Evolutionary conservation across 257 asterid genomes (phyloP).

Genomic region (Henckelia pumila): DNA sequence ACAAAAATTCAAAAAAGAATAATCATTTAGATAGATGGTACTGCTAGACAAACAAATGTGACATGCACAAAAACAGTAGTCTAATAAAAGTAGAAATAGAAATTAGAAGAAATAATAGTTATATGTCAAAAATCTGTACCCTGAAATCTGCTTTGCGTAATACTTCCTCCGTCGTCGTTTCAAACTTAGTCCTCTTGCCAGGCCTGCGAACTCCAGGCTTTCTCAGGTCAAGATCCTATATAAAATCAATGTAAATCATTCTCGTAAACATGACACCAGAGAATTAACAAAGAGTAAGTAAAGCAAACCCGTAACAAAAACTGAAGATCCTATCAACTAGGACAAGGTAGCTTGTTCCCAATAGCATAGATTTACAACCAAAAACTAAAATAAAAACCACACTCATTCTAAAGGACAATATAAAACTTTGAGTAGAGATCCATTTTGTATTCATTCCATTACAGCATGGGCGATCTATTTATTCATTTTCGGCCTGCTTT

Average conservation of each 20-base stretch:
- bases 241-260: constrained; percentile 21
- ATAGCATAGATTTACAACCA: constrained; percentile 16
- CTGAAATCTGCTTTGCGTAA: constrained; percentile 88
- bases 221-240: constrained; percentile 82
- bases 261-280: constrained; percentile 21
- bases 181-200: constrained; percentile 53
- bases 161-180: constrained; percentile 80
- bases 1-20: not conserved
- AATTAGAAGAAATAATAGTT: not conserved
- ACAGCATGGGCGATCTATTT: not conserved
- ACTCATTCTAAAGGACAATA: constrained; percentile 3
- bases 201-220: constrained; percentile 68
- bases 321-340: constrained; percentile 3
- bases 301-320: constrained; percentile 10
- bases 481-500: not conserved
- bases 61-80: constrained; percentile 4
- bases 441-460: not conserved
- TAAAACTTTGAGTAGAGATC: not conserved
- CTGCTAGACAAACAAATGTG: not conserved
- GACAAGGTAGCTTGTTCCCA: constrained; percentile 1
- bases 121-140: constrained; percentile 42
- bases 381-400: constrained; percentile 8
- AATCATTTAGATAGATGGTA: too few species aligned
- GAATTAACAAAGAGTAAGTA: constrained; percentile 1
- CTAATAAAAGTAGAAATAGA: not conserved